phyloP scores from a whole-genome alignment of 441 rosid genomes.

The Pelargonium fulgidum region DNA sequence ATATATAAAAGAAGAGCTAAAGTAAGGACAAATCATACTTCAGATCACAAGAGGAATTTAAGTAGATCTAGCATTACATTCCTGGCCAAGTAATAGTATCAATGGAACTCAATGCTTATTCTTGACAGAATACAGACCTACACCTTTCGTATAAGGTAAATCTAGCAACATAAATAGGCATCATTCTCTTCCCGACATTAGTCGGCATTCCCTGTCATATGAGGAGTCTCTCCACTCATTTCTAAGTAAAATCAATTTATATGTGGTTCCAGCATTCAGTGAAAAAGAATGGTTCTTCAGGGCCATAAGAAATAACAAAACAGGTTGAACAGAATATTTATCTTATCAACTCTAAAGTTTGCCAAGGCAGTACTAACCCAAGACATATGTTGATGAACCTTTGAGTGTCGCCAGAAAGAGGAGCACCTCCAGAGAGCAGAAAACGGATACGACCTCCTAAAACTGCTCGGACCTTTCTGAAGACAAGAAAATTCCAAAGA shows the following conservation, averaged over 20 bases:
- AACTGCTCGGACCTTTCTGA: slow-evolving; percentile 71
- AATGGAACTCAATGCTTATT: too few species aligned
- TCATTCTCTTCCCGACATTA: not conserved
- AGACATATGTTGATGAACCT: slow-evolving; percentile 97
- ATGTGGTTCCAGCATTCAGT: too few species aligned
- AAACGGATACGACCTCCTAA: slow-evolving; percentile 89
- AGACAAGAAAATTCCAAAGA: slow-evolving; percentile 82
- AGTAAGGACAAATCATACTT: too few species aligned
- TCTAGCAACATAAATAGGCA: too few species aligned
- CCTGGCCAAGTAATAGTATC: too few species aligned
- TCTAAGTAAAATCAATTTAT: not conserved
- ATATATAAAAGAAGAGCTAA: too few species aligned
- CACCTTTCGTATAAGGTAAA: too few species aligned
- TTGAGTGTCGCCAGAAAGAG: slow-evolving; percentile 92
- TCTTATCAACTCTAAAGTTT: not conserved
- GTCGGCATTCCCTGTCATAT: not conserved
- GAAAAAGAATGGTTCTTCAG: too few species aligned
- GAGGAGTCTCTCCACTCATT: not conserved
- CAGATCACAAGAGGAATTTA: too few species aligned
- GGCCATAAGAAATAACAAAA: too few species aligned
- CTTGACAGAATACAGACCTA: too few species aligned
- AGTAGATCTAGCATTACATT: too few species aligned
- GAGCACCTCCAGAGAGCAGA: slow-evolving; percentile 98
- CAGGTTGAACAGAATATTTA: not conserved
- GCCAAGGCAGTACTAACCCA: slow-evolving; percentile 52